Conservation (phyloP, 2,329 filamentous ascomycete species). For the Hypoxylon sp. region DNA sequence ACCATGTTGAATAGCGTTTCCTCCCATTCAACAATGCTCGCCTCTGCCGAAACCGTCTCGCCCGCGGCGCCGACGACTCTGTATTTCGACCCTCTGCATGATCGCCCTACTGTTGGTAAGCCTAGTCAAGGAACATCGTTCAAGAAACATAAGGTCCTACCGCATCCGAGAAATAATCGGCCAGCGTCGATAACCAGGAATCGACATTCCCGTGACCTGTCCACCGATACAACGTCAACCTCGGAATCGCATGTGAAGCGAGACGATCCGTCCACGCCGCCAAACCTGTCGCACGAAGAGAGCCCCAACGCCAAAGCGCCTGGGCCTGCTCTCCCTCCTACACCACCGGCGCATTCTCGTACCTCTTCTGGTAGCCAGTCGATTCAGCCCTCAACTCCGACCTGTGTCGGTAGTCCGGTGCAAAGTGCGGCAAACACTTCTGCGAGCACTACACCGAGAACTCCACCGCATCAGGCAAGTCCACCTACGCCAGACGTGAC, state of each 20-base stretch:
- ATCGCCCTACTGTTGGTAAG: constrained; percentile 44
- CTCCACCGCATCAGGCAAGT: constrained; percentile 74
- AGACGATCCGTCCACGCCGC: constrained; percentile 51
- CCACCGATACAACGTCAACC: constrained; percentile 50
- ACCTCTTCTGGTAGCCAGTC: constrained; percentile 67
- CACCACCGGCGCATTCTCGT: constrained; percentile 71
- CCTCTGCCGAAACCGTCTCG: constrained; percentile 47
- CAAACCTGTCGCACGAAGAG: constrained; percentile 59
- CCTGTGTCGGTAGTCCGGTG: constrained; percentile 54
- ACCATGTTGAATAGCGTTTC: constrained; percentile 27
- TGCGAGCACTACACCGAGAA: constrained; percentile 61
- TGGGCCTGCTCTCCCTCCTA: constrained; percentile 69
- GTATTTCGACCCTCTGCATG: constrained; percentile 50
- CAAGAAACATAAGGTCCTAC: constrained; percentile 56
- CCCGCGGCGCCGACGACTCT: constrained; percentile 48
- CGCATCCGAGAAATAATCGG: constrained; percentile 53
- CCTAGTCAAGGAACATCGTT: constrained; percentile 51
- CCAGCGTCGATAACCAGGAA: constrained; percentile 26
- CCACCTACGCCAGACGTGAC: constrained; percentile 82
- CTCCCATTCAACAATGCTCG: constrained; percentile 47
- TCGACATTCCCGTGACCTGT: constrained; percentile 42
- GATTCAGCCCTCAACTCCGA: constrained; percentile 58
- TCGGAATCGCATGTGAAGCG: constrained; percentile 51
- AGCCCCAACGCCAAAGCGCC: constrained; percentile 55
- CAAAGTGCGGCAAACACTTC: constrained; percentile 56